phyloP scores from a whole-genome alignment of 2,329 filamentous ascomycete species.

The Hymenoscyphus fructigenus region DNA sequence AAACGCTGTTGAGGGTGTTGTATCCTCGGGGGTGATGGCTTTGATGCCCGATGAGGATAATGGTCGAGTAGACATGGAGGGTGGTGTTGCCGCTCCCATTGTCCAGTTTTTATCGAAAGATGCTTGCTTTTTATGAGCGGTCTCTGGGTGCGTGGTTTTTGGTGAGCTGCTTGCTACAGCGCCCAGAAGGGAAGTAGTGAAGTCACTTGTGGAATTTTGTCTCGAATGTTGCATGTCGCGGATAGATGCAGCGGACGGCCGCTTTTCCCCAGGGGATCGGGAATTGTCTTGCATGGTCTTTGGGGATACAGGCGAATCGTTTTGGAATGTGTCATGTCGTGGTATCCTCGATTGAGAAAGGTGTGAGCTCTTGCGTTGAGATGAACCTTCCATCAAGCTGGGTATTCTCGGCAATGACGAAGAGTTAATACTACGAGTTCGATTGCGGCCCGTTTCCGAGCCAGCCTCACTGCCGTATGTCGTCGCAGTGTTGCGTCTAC shows the following conservation, averaged over 20 bases:
- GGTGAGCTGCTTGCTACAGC: conserved; percentile 37
- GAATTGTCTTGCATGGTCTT: conserved; percentile 33
- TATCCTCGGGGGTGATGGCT: conserved; percentile 34
- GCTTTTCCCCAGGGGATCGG: conserved; percentile 46
- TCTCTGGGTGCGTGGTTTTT: conserved; percentile 21
- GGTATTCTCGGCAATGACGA: conserved; percentile 33
- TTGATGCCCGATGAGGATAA: conserved; percentile 30
- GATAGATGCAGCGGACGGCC: conserved; percentile 78
- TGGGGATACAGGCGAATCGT: conserved; percentile 44
- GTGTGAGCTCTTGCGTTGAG: conserved; percentile 29
- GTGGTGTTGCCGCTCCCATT: conserved; percentile 46
- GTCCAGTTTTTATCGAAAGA: conserved; percentile 73
- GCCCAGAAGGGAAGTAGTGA: conserved; percentile 45
- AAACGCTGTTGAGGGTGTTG: conserved; percentile 47
- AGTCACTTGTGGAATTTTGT: conserved; percentile 63
- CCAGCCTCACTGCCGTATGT: conserved; percentile 59
- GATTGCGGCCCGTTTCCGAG: conserved; percentile 47
- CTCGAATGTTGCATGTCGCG: conserved; percentile 80
- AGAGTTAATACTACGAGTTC: conserved; percentile 41
- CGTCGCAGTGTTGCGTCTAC: conserved; percentile 52
- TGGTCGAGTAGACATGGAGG: conserved; percentile 30
- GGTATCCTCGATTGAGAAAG: conserved; percentile 33
- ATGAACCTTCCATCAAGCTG: conserved; percentile 32
- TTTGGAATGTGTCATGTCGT: conserved; percentile 41
- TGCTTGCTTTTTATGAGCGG: conserved; percentile 60